Evolutionary conservation across 352 stramenopile species (phyloP).

Genomic region (Phytophthora litchii): DNA sequence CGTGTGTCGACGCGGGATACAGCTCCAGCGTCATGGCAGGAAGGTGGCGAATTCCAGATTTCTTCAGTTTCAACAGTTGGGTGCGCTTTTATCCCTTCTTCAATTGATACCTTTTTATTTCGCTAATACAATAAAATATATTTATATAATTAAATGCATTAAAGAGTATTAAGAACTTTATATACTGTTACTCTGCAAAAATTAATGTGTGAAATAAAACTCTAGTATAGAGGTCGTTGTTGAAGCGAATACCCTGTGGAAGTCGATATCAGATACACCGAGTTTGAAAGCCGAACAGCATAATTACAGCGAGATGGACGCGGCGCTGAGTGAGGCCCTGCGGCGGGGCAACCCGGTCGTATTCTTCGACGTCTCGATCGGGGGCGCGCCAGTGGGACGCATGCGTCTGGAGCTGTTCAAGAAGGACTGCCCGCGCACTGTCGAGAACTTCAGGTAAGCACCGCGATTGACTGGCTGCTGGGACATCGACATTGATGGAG

Average conservation of each 20-base stretch:
- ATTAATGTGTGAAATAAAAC: not conserved
- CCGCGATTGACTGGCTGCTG: constrained; percentile 14
- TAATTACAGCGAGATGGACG: constrained; percentile 64
- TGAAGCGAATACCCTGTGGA: constrained; percentile 23
- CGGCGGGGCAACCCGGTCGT: constrained; percentile 94
- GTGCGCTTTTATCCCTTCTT: not conserved
- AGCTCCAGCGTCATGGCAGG: constrained; percentile 44
- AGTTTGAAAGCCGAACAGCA: not conserved
- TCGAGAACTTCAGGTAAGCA: constrained; percentile 93
- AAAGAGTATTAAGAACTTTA: no score
- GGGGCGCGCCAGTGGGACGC: constrained; percentile 83
- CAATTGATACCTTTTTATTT: not conserved
- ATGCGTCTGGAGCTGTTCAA: constrained; percentile 97
- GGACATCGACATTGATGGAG: not conserved
- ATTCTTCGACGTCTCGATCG: constrained; percentile 95
- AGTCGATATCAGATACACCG: constrained; percentile 4
- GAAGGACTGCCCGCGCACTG: constrained; percentile 95
- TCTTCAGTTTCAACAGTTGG: not conserved
- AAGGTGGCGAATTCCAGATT: not conserved
- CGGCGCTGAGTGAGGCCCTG: constrained; percentile 90
- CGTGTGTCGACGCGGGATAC: constrained; percentile 64
- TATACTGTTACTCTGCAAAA: not conserved
- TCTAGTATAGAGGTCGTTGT: not conserved
- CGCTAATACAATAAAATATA: no score
- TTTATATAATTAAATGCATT: no score